Evolutionary conservation across 192 early-diverging fungal species (phyloP).

Genomic region (Coemansia sp.): DNA sequence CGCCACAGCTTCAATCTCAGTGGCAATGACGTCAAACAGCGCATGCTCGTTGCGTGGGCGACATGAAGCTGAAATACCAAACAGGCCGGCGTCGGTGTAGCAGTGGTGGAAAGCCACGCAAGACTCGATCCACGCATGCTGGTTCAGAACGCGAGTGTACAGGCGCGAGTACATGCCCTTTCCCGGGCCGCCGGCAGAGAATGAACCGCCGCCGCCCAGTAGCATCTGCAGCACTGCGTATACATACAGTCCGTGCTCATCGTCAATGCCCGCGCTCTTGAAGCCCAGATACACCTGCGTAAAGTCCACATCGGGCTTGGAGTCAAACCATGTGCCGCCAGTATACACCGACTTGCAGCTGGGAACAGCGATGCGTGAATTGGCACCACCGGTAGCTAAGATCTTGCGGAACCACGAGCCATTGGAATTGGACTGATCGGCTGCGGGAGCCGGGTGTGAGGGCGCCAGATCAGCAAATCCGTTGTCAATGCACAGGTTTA

Average conservation of each 20-base stretch:
- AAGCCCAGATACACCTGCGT: conserved; percentile 92
- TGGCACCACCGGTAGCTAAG: conserved; percentile 13
- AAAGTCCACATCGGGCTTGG: conserved; percentile 67
- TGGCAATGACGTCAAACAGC: conserved; percentile 77
- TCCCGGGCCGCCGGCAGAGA: conserved; percentile 95
- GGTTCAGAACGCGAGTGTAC: conserved; percentile 93
- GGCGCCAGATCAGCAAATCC: conserved; percentile 70
- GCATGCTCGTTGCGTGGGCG: conserved; percentile 72
- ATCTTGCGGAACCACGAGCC: conserved; percentile 36
- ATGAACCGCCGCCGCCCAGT: conserved; percentile 94
- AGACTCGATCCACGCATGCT: conserved; percentile 91
- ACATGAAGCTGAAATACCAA: conserved; percentile 89
- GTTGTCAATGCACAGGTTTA: conserved; percentile 61
- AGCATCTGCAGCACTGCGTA: conserved; percentile 87
- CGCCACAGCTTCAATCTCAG: conserved; percentile 78
- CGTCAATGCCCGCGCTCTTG: conserved; percentile 76
- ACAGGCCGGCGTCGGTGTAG: conserved; percentile 87
- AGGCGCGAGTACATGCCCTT: conserved; percentile 99
- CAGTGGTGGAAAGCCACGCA: conserved; percentile 92
- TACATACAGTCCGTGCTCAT: conserved; percentile 80
- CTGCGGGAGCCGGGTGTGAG: conserved; percentile 27
- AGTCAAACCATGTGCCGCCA: conserved; percentile 75
- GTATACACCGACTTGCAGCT: conserved; percentile 69
- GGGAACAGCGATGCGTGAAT: conserved; percentile 28
- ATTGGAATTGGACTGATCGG: neutral